These are phyloP conservation scores for Penicillium nucicola DNA, from an alignment of 495 filamentous ascomycete genomes.

Conservation along the genomic window DNA sequence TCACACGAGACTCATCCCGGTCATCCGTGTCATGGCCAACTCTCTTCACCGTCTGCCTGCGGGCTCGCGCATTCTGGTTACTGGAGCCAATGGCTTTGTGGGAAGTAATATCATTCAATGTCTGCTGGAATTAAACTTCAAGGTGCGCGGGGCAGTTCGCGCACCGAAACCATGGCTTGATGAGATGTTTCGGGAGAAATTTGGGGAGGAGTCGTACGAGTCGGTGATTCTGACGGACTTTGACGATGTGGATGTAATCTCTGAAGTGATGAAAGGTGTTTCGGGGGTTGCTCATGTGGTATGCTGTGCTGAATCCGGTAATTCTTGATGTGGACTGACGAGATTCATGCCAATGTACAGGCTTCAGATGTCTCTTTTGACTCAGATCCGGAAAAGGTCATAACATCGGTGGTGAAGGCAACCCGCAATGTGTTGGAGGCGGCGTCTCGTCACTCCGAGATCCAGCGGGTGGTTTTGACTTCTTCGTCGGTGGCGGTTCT, in stretches of 20 bases:
- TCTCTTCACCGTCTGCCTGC: not conserved
- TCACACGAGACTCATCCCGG: not conserved
- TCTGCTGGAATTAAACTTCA: slow-evolving; percentile 40
- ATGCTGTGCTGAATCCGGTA: not conserved
- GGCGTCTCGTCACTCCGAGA: not conserved
- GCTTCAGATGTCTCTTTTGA: slow-evolving; percentile 19
- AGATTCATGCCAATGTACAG: not conserved
- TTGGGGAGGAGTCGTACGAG: slow-evolving; percentile 39
- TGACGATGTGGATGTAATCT: slow-evolving; percentile 32
- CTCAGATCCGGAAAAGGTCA: slow-evolving; percentile 40
- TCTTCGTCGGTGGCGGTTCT: not conserved
- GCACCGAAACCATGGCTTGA: slow-evolving; percentile 40
- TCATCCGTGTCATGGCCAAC: too few relatives aligned
- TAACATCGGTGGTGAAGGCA: slow-evolving; percentile 20
- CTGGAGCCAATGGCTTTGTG: slow-evolving; percentile 48
- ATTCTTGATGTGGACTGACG: not conserved
- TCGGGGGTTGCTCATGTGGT: slow-evolving; percentile 39
- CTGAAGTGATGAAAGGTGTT: slow-evolving; percentile 35
- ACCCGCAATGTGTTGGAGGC: slow-evolving; percentile 2
- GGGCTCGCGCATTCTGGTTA: slow-evolving; percentile 35
- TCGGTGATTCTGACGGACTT: slow-evolving; percentile 39
- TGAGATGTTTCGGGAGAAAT: slow-evolving; percentile 34
- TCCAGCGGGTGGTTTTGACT: not conserved
- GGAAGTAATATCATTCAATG: slow-evolving; percentile 41
- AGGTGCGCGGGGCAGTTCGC: slow-evolving; percentile 46